These are phyloP conservation scores for Irpex lacteus DNA, from an alignment of 1,284 basidiomycete genomes.

Conservation along the genomic window DNA sequence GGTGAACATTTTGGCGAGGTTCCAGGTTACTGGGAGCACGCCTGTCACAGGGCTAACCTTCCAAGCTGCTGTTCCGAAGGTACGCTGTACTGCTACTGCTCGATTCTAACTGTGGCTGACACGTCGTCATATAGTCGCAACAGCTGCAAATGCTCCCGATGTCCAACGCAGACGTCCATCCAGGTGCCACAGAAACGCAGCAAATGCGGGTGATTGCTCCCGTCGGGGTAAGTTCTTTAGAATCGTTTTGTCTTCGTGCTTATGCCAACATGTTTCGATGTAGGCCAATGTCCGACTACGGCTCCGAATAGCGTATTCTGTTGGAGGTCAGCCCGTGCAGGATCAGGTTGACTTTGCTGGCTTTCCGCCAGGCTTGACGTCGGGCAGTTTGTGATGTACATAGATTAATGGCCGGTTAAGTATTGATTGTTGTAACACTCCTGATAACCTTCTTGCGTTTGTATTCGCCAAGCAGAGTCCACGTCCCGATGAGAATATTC, in stretches of 20 bases:
- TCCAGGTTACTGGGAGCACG: slow-evolving; percentile 64
- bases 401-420: slow-evolving; percentile 4
- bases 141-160: slow-evolving; percentile 98
- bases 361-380: slow-evolving; percentile 79
- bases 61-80: slow-evolving; percentile 98
- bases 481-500: no score
- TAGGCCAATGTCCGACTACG: slow-evolving; percentile 85
- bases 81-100: slow-evolving; percentile 30
- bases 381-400: slow-evolving; percentile 24
- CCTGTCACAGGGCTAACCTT: slow-evolving; percentile 75
- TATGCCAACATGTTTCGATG: slow-evolving; percentile 4
- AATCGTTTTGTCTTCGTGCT: background rate
- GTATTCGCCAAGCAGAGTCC: background rate
- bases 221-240: slow-evolving; percentile 64
- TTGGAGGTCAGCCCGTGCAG: slow-evolving; percentile 70
- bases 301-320: slow-evolving; percentile 77
- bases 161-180: slow-evolving; percentile 78
- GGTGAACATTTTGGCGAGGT: slow-evolving; percentile 87
- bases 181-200: slow-evolving; percentile 88
- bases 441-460: background rate
- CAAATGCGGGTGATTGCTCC: slow-evolving; percentile 93
- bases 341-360: slow-evolving; percentile 95
- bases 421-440: background rate
- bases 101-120: slow-evolving; percentile 1
- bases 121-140: slow-evolving; percentile 68